Evolutionary conservation across 1,139 yeast genomes (phyloP).

Genomic region (Taphrina communis): DNA sequence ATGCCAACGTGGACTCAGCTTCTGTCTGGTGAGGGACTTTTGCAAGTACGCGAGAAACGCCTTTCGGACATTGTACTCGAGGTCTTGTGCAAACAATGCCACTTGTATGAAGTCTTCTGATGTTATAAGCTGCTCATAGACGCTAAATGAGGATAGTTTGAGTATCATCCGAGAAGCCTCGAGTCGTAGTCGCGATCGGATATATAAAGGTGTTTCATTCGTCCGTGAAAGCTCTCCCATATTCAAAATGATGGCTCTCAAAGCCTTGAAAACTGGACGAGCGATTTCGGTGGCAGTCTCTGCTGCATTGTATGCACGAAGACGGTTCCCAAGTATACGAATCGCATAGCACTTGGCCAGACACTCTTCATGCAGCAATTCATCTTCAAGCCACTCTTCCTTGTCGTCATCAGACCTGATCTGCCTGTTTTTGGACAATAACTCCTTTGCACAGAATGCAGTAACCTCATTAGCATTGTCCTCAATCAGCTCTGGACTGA

Average conservation of each 20-base stretch:
- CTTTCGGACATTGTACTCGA: slow-evolving; percentile 62
- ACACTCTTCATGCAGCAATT: slow-evolving; percentile 55
- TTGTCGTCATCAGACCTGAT: slow-evolving; percentile 47
- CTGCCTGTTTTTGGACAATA: slow-evolving; percentile 60
- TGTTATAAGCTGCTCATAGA: slow-evolving; percentile 61
- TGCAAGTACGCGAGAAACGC: slow-evolving; percentile 62
- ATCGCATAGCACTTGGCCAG: slow-evolving; percentile 56
- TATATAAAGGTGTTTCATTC: slow-evolving; percentile 66
- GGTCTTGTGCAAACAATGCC: slow-evolving; percentile 71
- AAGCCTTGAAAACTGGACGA: slow-evolving; percentile 69
- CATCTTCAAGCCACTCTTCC: slow-evolving; percentile 60
- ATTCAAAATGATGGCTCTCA: slow-evolving; percentile 70
- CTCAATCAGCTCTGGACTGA: slow-evolving; percentile 61
- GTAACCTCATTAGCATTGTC: slow-evolving; percentile 65
- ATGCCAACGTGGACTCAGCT: slow-evolving; percentile 68
- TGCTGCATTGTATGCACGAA: slow-evolving; percentile 58
- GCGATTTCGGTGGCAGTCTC: slow-evolving; percentile 55
- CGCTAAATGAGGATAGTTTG: slow-evolving; percentile 66
- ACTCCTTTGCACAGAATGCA: slow-evolving; percentile 63
- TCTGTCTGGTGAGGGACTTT: slow-evolving; percentile 59
- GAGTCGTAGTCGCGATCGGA: slow-evolving; percentile 67
- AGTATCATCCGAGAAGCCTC: slow-evolving; percentile 71
- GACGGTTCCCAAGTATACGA: slow-evolving; percentile 67
- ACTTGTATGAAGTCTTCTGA: slow-evolving; percentile 62
- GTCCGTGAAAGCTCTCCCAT: slow-evolving; percentile 76